Base-by-base conservation (phyloP, 176 grass and related monocot species). In the Alopecurus myosuroides region DNA sequence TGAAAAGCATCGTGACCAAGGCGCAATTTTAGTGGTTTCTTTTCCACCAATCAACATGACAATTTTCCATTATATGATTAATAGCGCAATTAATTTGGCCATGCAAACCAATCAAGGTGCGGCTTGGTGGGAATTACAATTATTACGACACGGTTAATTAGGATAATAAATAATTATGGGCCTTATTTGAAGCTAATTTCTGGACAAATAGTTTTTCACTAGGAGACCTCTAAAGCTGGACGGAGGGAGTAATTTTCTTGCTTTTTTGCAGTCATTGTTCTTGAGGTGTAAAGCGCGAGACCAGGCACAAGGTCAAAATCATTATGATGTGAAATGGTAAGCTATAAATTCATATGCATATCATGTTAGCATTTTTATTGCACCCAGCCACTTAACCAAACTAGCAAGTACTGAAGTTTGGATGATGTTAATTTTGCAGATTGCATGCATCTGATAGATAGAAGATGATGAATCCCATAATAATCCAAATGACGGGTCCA, bases 241-340 rank as follows among this genome's bases (percentile, higher is more conserved):
- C n/a, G n/a, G n/a, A n/a, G n/a, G n/a, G n/a, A n/a, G n/a, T 29
- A 36, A 14, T 69, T 18, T 49, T 73, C 44, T 44, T 83, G 5
- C 6, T 79, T 48, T 10, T 61, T 58, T 90, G 11, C 87, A 98
- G 96, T 91, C 81, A 98, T 98, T 81, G 96, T 98, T 92, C 91
- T 98, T 26, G 96, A 98, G 89, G 93, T 98, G 45, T 98, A 82
- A 76, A 81, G 29, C 10, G 29, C 10, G 7, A 70, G 74, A 48
- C 25, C 41, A 73, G 3, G 42, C 44, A 55, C 48, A 60, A 78
- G 46, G 28, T 77, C 35, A 74, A 58, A 73, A 81, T 66, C 57
- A 50, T 30, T 77, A 70, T 71, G 49, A 17, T 71, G 35, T 70
- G 58, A 52, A 14, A 34, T 39, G 73, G 85, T 91, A 40, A 77